Conservation (phyloP, 345 rosid genomes). For the Abelmoschus esculentus region DNA sequence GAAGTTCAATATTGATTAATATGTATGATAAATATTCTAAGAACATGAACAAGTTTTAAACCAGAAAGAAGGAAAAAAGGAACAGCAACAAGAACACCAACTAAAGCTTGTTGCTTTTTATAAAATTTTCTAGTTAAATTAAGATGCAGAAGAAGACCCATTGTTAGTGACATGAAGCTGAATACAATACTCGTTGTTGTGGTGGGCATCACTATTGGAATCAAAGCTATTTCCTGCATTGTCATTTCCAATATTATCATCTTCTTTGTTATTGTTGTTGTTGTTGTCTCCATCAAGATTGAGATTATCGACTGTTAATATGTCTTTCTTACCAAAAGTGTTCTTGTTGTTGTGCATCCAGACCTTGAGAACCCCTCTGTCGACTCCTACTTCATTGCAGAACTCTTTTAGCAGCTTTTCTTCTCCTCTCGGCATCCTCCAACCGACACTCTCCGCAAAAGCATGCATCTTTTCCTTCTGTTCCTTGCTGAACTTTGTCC, state of each 20-base stretch:
- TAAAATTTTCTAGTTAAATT: background rate
- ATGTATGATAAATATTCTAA: background rate
- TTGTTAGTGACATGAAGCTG: conserved; percentile 6
- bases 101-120: background rate
- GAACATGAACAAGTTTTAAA: background rate
- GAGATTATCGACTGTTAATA: too few species aligned
- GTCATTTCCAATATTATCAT: background rate
- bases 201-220: background rate
- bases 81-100: background rate
- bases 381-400: conserved; percentile 54
- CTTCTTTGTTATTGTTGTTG: conserved; percentile 3
- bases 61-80: background rate
- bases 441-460: conserved; percentile 66
- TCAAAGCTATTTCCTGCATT: background rate
- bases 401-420: conserved; percentile 43
- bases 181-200: conserved; percentile 8
- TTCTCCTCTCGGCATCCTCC: conserved; percentile 56
- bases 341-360: conserved; percentile 86
- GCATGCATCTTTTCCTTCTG: conserved; percentile 62
- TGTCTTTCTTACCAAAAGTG: conserved; percentile 31
- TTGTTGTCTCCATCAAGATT: conserved; percentile 7
- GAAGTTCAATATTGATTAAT: too few species aligned
- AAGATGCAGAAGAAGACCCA: conserved; percentile 10
- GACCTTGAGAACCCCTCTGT: conserved; percentile 64
- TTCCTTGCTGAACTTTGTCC: conserved; percentile 60